Evolutionary conservation across 164 flowering plant species (phyloP), one percentile per base, ranked within the genome.

Genomic region (Vitis cinerea): DNA sequence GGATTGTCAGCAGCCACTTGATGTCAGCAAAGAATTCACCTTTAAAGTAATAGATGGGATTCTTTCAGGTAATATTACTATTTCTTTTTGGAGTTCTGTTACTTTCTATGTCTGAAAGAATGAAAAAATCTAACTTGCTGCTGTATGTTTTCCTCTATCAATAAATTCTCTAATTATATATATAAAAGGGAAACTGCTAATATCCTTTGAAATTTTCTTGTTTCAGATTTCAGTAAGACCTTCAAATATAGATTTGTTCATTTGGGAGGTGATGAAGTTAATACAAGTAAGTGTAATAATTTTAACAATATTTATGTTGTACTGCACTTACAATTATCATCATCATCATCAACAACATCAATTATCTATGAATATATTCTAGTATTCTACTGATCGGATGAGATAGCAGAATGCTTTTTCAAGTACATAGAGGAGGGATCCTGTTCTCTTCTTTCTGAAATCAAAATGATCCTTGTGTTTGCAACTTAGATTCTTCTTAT

Each of bases 211-310:
- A 29, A 9, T 50, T 74, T 52, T 16, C 31, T 3, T 72, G 49
- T 82, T 76, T 69, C 91, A 93, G 97, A 93, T 79, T 90, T 90
- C 83, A 91, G 97, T 74, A 91, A 88, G 84, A 80, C 91, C 76
- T 93, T 93, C 79, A 87, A 87, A 47, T 93, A 83, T 74, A 88
- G 67, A 74, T 91, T 93, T 71, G 83, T 93, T 56, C 98, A 93
- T 75, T 80, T 89, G 84, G 98, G 98, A 69, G 98, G 98, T 58
- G 98, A 93, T 75, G 97, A 93, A 83, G 98, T 93, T 64, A 60
- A 93, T 70, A 88, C 95, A 75, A 81, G 98, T 90, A 78, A 77
- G 90, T 71, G 69, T 30, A 49, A 50, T 37, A 17, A 29, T n/a
- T 52, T 44, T 37, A 53, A 44, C 49, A 23, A 27, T 48, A 49